Evolutionary conservation across 2,329 filamentous ascomycete species (phyloP).

Genomic region (Fusarium decemcellulare): DNA sequence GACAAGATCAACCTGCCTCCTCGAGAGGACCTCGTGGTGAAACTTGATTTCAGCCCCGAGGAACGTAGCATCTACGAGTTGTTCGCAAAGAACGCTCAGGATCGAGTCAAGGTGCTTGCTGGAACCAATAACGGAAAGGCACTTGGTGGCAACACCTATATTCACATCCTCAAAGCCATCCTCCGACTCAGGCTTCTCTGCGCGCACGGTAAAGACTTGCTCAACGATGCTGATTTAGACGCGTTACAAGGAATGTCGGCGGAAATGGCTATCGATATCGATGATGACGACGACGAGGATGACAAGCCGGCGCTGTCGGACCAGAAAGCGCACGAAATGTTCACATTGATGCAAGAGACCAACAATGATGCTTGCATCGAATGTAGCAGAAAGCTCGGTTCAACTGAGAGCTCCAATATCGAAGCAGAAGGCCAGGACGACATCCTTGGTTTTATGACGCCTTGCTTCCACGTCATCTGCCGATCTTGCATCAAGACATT

Average conservation of each 20-base stretch:
- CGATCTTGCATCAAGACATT: slow-evolving; percentile 77
- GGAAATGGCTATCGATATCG: slow-evolving; percentile 89
- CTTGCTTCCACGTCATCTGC: slow-evolving; percentile 91
- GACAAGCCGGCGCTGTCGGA: slow-evolving; percentile 71
- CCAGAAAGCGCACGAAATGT: slow-evolving; percentile 86
- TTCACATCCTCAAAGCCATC: slow-evolving; percentile 93
- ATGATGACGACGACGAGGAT: slow-evolving; percentile 81
- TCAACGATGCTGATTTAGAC: slow-evolving; percentile 86
- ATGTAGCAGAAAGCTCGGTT: slow-evolving; percentile 77
- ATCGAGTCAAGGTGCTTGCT: slow-evolving; percentile 83
- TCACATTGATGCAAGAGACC: slow-evolving; percentile 86
- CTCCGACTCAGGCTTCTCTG: slow-evolving; percentile 90
- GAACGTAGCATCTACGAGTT: slow-evolving; percentile 87
- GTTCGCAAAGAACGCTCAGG: slow-evolving; percentile 85
- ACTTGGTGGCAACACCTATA: slow-evolving; percentile 89
- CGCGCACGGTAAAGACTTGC: slow-evolving; percentile 92
- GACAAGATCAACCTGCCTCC: slow-evolving; percentile 88
- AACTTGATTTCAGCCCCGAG: slow-evolving; percentile 80
- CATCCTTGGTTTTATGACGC: slow-evolving; percentile 83
- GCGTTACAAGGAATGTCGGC: slow-evolving; percentile 85
- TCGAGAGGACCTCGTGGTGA: slow-evolving; percentile 79
- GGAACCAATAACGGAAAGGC: slow-evolving; percentile 70
- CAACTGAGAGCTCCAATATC: slow-evolving; percentile 68
- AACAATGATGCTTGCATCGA: slow-evolving; percentile 80
- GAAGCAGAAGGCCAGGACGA: slow-evolving; percentile 73